Conservation (phyloP, 331 rosid species). For the Rhamnella rubrinervis region DNA sequence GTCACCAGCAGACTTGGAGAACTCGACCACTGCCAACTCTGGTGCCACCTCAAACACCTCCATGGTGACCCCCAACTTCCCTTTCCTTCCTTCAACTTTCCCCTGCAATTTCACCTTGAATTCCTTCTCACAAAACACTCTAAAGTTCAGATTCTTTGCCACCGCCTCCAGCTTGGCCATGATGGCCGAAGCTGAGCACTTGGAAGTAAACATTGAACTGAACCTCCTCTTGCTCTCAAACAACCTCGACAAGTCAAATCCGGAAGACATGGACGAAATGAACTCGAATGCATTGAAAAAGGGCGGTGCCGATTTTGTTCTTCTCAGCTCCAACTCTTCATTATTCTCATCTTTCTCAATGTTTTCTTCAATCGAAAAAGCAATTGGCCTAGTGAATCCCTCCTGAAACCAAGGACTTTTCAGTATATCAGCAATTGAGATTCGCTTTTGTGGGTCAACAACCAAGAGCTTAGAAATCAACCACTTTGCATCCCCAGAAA, state of each 20-base stretch:
- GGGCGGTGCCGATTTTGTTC: conserved; percentile 46
- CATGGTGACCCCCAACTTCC: conserved; percentile 51
- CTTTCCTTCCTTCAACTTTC: conserved; percentile 59
- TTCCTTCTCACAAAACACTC: conserved; percentile 43
- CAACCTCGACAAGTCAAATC: conserved; percentile 65
- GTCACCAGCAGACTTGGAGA: conserved; percentile 61
- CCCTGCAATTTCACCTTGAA: conserved; percentile 58
- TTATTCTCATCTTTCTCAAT: conserved; percentile 2
- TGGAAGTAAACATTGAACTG: conserved; percentile 54
- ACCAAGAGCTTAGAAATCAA: conserved; percentile 57
- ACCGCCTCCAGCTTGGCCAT: conserved; percentile 45
- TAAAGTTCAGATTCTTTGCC: conserved; percentile 48
- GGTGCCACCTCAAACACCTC: conserved; percentile 75
- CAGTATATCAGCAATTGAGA: conserved; percentile 49
- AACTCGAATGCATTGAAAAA: conserved; percentile 81
- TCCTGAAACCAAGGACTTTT: conserved; percentile 57
- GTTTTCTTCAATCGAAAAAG: conserved; percentile 22
- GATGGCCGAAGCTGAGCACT: conserved; percentile 51
- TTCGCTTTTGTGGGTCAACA: conserved; percentile 59
- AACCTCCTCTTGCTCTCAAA: conserved; percentile 60
- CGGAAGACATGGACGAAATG: conserved; percentile 64
- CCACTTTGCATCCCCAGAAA: conserved; percentile 44
- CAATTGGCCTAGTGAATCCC: conserved; percentile 48
- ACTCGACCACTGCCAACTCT: conserved; percentile 70
- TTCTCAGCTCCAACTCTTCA: conserved; percentile 12